A percentile compares a stretch with the other conserved stretches of the same genome.
These are phyloP conservation scores for Sesbania bispinosa DNA, from an alignment of 306 rosid genomes.

Conservation along the genomic window DNA sequence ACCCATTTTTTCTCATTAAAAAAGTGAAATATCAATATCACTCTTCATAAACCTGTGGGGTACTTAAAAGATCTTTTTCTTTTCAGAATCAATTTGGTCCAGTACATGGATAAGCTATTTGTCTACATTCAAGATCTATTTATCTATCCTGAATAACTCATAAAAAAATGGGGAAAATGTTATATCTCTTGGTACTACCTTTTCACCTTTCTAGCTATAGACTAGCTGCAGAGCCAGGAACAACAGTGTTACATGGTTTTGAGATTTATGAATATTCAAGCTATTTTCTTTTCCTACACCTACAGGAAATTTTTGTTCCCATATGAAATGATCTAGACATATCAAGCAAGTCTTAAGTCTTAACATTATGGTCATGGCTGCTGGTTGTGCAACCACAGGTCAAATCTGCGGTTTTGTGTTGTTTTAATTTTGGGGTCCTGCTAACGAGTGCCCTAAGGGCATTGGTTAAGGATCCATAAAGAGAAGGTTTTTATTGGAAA, in stretches of 20 bases:
- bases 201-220: background rate
- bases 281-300: background rate
- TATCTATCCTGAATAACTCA: background rate
- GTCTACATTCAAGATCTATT: background rate
- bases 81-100: background rate
- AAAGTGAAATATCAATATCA: background rate
- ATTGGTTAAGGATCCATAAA: too few species aligned
- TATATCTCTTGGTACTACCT: background rate
- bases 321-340: background rate
- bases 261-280: background rate
- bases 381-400: background rate
- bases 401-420: background rate
- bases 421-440: too few species aligned
- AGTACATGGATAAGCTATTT: background rate
- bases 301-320: background rate
- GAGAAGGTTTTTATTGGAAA: too few species aligned
- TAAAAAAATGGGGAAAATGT: background rate
- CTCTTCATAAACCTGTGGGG: background rate
- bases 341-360: too few species aligned
- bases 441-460: too few species aligned
- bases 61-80: background rate
- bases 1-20: background rate
- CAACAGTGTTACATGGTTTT: background rate
- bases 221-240: conserved; percentile 2
- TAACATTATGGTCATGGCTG: background rate